Evolutionary conservation across 2,329 filamentous ascomycete species (phyloP).

Genomic region (Blastomyces silverae): DNA sequence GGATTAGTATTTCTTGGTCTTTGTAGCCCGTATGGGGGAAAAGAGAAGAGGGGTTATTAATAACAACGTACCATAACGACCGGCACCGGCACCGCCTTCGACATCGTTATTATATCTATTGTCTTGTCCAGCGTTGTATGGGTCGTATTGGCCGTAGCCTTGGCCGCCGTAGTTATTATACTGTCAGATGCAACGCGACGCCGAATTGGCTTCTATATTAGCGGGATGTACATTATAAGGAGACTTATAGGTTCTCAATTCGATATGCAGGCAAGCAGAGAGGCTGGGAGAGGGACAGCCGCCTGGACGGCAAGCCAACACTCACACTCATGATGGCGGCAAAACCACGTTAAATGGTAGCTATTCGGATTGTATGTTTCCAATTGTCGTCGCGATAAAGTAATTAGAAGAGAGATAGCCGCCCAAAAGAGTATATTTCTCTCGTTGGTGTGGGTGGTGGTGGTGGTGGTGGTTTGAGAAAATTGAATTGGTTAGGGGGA

Average conservation of each 20-base stretch:
- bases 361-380: background rate
- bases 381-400: background rate
- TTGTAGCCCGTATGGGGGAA: background rate
- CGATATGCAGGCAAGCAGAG: background rate
- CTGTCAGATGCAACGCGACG: conserved; percentile 20
- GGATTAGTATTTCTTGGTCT: background rate
- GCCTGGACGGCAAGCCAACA: background rate
- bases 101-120: conserved; percentile 30
- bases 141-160: conserved; percentile 52
- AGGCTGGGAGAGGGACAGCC: background rate
- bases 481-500: background rate
- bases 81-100: conserved; percentile 30
- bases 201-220: conserved; percentile 15
- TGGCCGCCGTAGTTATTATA: conserved; percentile 26
- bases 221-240: background rate
- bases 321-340: conserved; percentile 2
- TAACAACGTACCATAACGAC: conserved; percentile 20
- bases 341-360: background rate
- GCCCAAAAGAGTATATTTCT: background rate
- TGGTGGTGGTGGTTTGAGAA: background rate
- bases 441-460: background rate
- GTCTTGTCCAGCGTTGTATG: conserved; percentile 41
- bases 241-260: background rate
- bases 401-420: background rate
- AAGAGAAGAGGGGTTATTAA: too few relatives aligned